These are phyloP conservation scores for Phytopythium aichiense DNA, from an alignment of 352 stramenopile genomes.

Conservation along the genomic window DNA sequence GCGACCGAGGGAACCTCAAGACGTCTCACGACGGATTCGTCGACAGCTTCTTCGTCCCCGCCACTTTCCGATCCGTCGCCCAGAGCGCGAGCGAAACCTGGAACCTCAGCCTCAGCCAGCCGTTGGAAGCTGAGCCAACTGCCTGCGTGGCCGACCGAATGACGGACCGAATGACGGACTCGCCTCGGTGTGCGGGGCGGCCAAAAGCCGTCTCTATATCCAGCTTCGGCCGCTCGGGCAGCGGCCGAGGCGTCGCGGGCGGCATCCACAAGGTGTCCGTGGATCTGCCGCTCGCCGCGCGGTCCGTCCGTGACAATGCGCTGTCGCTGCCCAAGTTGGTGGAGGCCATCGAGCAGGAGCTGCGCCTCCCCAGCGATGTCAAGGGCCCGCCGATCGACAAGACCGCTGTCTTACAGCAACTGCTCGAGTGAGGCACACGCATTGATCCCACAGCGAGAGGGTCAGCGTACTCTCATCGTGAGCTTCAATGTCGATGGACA, in stretches of 20 bases:
- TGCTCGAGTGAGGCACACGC: constrained; percentile 33
- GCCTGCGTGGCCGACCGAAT: no score
- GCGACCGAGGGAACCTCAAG: no score
- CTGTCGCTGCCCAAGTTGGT: constrained; percentile 38
- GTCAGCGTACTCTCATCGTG: neutral
- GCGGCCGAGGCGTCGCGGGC: neutral
- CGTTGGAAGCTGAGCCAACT: no score
- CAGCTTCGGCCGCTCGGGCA: neutral
- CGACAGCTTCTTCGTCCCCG: neutral
- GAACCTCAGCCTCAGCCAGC: no score
- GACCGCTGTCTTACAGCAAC: constrained; percentile 22
- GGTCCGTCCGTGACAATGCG: constrained; percentile 6
- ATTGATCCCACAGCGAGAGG: neutral
- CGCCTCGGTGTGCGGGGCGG: neutral
- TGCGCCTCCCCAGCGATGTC: constrained; percentile 24
- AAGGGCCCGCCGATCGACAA: constrained; percentile 35
- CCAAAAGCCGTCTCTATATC: neutral
- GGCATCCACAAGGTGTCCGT: neutral
- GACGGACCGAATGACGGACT: neutral
- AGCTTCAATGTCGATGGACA: neutral
- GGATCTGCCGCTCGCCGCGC: neutral
- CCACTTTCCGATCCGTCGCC: neutral
- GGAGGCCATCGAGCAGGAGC: constrained; percentile 32
- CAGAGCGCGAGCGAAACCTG: neutral
- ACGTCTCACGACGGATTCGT: neutral